Percentiles rank a stretch among this genome's conserved stretches.
phyloP scores from a whole-genome alignment of 2,329 filamentous ascomycete species.

The Tolypocladium pustulatum region DNA sequence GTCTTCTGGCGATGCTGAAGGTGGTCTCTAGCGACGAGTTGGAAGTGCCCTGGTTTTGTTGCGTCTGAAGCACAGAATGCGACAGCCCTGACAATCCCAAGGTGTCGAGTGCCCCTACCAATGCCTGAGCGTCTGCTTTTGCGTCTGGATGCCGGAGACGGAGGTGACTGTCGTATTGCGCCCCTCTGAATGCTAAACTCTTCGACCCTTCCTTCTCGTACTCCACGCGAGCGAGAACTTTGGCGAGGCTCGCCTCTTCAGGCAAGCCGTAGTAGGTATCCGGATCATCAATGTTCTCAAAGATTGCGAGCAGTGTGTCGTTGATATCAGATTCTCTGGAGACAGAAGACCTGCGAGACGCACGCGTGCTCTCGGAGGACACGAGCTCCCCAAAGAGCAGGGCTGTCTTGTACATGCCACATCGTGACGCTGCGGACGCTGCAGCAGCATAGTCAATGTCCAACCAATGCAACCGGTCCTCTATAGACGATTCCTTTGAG shows the following conservation, averaged over 20 bases:
- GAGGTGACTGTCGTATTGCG: constrained; percentile 80
- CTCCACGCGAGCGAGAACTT: constrained; percentile 72
- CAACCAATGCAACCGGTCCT: constrained; percentile 75
- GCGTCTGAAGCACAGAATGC: constrained; percentile 62
- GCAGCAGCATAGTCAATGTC: constrained; percentile 66
- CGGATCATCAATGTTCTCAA: constrained; percentile 87
- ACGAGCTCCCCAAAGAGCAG: constrained; percentile 72
- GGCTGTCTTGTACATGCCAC: constrained; percentile 79
- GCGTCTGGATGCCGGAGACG: constrained; percentile 46
- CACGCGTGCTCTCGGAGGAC: constrained; percentile 42
- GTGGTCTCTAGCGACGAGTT: constrained; percentile 57
- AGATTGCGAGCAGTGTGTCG: constrained; percentile 69
- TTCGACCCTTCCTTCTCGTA: constrained; percentile 84
- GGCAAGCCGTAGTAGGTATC: constrained; percentile 91
- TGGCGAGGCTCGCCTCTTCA: constrained; percentile 64
- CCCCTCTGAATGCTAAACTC: constrained; percentile 81
- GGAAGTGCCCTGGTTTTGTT: constrained; percentile 48
- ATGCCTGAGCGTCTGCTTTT: constrained; percentile 50
- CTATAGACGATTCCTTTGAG: constrained; percentile 66
- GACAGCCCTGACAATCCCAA: constrained; percentile 82
- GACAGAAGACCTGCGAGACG: constrained; percentile 57
- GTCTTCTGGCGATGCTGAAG: constrained; percentile 66
- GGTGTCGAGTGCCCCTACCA: constrained; percentile 67
- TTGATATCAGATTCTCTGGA: constrained; percentile 44
- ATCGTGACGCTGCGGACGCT: constrained; percentile 61